Conservation (phyloP, 768 basidiomycete genomes). For the Collybia sp. region DNA sequence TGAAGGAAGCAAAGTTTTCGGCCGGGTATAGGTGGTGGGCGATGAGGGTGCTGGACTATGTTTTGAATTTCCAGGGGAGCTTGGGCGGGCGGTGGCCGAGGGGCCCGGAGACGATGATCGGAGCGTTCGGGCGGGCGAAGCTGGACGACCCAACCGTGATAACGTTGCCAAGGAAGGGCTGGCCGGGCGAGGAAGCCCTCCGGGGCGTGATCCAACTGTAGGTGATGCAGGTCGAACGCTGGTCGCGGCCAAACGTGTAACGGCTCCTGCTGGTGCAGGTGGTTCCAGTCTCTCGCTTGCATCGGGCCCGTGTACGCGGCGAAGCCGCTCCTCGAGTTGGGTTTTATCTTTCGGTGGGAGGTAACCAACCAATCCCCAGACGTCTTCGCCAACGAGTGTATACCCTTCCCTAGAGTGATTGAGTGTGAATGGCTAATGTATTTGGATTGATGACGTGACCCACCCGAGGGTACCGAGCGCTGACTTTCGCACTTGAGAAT, state of each 20-base stretch:
- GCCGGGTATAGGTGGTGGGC: conserved; percentile 43
- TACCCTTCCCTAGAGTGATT: conserved; percentile 64
- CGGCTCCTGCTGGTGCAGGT: conserved; percentile 31
- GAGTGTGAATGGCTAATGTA: conserved; percentile 7
- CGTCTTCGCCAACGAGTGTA: conserved; percentile 76
- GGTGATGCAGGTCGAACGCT: conserved; percentile 40
- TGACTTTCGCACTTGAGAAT: conserved; percentile 84
- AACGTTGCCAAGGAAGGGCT: conserved; percentile 25
- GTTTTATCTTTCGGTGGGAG: conserved; percentile 86
- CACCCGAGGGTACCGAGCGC: conserved; percentile 80
- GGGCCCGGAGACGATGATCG: conserved; percentile 39
- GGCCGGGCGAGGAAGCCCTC: conserved; percentile 13
- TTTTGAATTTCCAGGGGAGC: conserved; percentile 34
- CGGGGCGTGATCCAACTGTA: conserved; percentile 9
- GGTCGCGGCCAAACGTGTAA: conserved; percentile 47
- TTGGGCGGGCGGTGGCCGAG: conserved; percentile 27
- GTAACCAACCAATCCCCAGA: conserved; percentile 74
- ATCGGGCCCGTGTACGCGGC: conserved; percentile 71
- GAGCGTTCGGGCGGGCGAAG: conserved; percentile 40
- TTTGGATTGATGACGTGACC: conserved; percentile 14
- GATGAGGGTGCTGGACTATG: conserved; percentile 30
- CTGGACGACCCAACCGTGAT: conserved; percentile 34
- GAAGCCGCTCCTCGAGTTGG: conserved; percentile 85
- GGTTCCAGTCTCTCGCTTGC: conserved; percentile 35
- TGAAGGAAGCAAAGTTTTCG: conserved; percentile 72